Percentiles rank a stretch among this genome's conserved stretches.
Evolutionary conservation across 1,139 yeast genomes (phyloP).

Genomic region (Pichia sp.): DNA sequence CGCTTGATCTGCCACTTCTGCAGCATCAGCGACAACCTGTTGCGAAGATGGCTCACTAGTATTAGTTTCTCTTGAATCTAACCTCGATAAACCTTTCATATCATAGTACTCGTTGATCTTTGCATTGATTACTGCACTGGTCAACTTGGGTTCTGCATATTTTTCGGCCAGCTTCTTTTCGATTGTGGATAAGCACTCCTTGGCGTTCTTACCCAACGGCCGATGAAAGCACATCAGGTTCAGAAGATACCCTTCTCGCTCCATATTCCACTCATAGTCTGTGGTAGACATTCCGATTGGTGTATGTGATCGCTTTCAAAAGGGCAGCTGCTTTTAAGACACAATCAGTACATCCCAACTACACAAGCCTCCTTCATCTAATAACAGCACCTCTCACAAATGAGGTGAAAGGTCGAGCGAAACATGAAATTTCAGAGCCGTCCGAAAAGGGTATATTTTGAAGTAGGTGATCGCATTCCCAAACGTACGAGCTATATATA

Average conservation of each 20-base stretch:
- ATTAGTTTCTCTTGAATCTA: conserved; percentile 22
- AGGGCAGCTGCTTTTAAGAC: no score
- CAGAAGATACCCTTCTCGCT: conserved; percentile 22
- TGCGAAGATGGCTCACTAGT: neutral
- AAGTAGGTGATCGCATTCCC: neutral
- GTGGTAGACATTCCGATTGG: neutral
- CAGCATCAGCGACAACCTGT: neutral
- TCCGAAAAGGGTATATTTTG: neutral
- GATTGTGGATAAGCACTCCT: conserved; percentile 16
- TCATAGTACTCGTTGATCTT: conserved; percentile 28
- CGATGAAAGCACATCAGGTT: conserved; percentile 26
- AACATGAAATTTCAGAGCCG: neutral
- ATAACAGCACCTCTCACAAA: no score
- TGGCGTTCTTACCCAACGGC: conserved; percentile 25
- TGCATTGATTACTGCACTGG: conserved; percentile 18
- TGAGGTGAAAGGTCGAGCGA: neutral
- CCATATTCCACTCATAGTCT: conserved; percentile 16
- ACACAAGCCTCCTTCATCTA: no score
- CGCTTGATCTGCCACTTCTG: neutral
- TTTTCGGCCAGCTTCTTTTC: conserved; percentile 34
- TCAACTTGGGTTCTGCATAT: conserved; percentile 17
- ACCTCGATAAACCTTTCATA: conserved; percentile 23
- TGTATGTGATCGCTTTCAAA: neutral
- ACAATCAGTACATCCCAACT: no score
- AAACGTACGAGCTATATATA: neutral